Evolutionary conservation across 176 grass and related monocot species (phyloP).

Genomic region (Phragmites australis): DNA sequence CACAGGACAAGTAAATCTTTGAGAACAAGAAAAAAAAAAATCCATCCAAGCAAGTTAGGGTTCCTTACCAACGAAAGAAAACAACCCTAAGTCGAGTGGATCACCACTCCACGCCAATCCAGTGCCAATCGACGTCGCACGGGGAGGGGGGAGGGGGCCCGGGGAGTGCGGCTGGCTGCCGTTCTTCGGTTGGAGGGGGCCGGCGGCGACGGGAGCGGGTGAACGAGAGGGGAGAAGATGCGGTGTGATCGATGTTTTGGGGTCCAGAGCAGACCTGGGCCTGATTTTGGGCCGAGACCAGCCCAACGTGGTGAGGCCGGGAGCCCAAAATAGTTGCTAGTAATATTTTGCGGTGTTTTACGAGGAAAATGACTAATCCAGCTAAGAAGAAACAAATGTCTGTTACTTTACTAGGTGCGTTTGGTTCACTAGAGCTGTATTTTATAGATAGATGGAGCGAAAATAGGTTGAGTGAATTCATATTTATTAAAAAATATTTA

Average conservation of each 20-base stretch:
- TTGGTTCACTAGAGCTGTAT: no score
- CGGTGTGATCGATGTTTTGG: not conserved
- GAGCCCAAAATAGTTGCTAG: not conserved
- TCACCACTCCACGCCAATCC: not conserved
- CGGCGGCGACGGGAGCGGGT: constrained; percentile 1
- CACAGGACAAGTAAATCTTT: not conserved
- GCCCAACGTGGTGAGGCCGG: not conserved
- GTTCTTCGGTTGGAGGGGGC: not conserved
- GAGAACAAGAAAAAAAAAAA: not conserved
- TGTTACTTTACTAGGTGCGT: no score
- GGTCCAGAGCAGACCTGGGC: not conserved
- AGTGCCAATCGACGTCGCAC: not conserved
- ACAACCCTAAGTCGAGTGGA: not conserved
- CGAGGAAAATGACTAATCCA: no score
- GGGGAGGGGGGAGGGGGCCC: not conserved
- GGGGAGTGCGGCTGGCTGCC: not conserved
- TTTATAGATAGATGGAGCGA: no score
- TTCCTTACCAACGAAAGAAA: not conserved
- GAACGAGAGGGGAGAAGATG: not conserved
- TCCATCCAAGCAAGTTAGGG: not conserved
- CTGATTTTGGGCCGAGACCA: not conserved
- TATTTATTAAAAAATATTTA: no score
- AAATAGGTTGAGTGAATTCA: no score
- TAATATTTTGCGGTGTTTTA: not conserved
- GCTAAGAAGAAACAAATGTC: no score